Percentiles rank a stretch among this genome's conserved stretches.
phyloP scores from a whole-genome alignment of 2,329 filamentous ascomycete species.

The Ophiocordyceps unilateralis region DNA sequence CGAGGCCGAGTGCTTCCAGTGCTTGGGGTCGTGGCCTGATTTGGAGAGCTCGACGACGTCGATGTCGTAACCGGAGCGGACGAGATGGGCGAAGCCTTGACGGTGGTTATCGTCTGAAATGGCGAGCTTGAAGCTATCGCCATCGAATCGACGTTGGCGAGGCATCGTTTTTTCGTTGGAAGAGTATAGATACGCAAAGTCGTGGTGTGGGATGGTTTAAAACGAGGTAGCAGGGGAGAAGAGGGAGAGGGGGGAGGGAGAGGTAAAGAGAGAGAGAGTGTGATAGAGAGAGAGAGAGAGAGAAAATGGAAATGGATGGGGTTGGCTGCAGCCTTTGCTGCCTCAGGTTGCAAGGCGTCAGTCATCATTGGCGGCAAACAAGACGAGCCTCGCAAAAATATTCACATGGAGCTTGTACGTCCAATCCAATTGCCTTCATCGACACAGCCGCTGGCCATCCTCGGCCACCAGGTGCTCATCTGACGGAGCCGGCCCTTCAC shows the following conservation, averaged over 20 bases:
- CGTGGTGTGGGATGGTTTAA: too few species aligned
- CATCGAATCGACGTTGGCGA: neutral
- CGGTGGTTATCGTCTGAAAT: neutral
- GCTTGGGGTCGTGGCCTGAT: conserved; percentile 16
- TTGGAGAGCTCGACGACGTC: conserved; percentile 20
- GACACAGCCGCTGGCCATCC: conserved; percentile 31
- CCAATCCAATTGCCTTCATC: too few species aligned
- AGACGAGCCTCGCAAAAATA: neutral
- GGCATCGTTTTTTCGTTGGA: neutral
- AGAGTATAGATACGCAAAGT: too few species aligned
- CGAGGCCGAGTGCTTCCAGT: conserved; percentile 15
- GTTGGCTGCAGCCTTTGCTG: neutral
- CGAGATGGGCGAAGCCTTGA: conserved; percentile 8
- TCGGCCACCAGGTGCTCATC: conserved; percentile 60
- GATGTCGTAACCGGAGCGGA: conserved; percentile 10
- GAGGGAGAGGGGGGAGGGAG: too few species aligned
- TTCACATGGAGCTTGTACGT: too few species aligned
- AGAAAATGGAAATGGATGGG: neutral
- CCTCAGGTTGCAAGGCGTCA: neutral
- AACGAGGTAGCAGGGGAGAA: too few species aligned
- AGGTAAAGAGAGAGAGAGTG: neutral
- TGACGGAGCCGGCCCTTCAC: conserved; percentile 71
- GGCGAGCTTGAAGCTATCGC: neutral
- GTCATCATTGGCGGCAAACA: neutral
- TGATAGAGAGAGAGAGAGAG: neutral